phyloP scores from a whole-genome alignment of 176 grass and related monocot species.

The Musa acuminata region DNA sequence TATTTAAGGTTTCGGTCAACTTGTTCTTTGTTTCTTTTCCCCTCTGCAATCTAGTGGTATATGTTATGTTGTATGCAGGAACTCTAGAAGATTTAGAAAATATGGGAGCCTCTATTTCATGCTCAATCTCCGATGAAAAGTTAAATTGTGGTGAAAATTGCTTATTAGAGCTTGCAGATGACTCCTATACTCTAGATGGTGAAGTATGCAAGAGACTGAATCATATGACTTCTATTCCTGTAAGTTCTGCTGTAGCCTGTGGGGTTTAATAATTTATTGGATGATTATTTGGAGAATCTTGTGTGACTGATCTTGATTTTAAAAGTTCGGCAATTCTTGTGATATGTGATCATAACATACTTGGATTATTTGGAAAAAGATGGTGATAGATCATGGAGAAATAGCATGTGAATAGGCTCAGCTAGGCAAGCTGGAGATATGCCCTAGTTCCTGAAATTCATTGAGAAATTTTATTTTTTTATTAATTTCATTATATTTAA shows the following conservation, averaged over 20 bases:
- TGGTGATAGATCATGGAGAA: neutral
- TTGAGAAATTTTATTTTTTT: neutral
- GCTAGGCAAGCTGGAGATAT: neutral
- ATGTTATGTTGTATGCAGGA: neutral
- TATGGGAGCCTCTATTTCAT: constrained; percentile 21
- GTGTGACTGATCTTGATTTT: neutral
- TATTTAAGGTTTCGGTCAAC: neutral
- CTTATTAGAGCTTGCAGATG: constrained; percentile 35
- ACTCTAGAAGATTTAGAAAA: constrained; percentile 15
- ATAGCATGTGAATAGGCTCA: neutral
- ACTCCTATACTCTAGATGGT: constrained; percentile 43
- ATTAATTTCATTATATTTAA: neutral
- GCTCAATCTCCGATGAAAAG: constrained; percentile 34
- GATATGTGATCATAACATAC: neutral
- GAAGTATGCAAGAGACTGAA: constrained; percentile 77
- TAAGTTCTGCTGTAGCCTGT: constrained; percentile 27
- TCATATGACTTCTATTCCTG: constrained; percentile 65
- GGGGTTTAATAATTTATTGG: neutral
- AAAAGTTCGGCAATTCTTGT: neutral
- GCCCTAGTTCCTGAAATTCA: neutral
- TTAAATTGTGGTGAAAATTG: neutral
- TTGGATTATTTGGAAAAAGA: neutral
- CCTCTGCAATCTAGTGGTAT: neutral
- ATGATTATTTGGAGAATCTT: neutral
- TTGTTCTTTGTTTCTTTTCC: neutral